Base-by-base conservation (phyloP, 169 alveolate species). In the Plasmodium relictum region DNA sequence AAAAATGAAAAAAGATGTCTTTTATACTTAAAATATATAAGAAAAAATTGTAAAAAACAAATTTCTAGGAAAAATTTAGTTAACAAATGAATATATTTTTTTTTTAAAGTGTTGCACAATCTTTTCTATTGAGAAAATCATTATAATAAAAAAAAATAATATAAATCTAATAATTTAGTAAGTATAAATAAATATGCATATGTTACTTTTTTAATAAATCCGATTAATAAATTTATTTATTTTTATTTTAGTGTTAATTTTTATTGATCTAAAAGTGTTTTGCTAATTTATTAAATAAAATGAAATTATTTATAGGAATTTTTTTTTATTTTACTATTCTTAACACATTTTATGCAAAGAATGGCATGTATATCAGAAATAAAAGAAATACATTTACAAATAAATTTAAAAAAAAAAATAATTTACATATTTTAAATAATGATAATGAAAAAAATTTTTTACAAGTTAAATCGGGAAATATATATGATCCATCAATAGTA, bases 401-500 rank as follows among this genome's bases (percentile, higher is more conserved):
- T 39, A 80, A 80, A 52, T 66, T 65, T 5, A 54, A 50, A 9
- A 52, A 42, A 18, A 12, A 6, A 0, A 59, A 20, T 7, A 78
- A 65, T 22, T 18, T 66, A 52, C 52, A 72, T 24, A 58, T 45
- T 0, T 52, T 70, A 45, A 20, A 73, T 20, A 59, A 70, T 50
- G 87, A 71, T 26, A 1, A 50, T 39, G 74, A 50, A 42, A 71
- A 63, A 56, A 85, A 70, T 22, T 85, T 85, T 41, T 65, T 85
- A 6, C 76, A 85, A 37, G 54, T 85, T 31, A 56, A 58, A 22
- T 68, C 87, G 5, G 59, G 56, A 0, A 72, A 69, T 37, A 71
- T 85, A 39, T 85, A 85, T 45, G 52, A 85, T 18, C 92, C 92
- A 6, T 70, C 92, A 41, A 9, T 69, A n/a, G 41, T 71, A 0